Evolutionary conservation across 768 basidiomycete genomes (phyloP).

Genomic region (Galerina marginata): DNA sequence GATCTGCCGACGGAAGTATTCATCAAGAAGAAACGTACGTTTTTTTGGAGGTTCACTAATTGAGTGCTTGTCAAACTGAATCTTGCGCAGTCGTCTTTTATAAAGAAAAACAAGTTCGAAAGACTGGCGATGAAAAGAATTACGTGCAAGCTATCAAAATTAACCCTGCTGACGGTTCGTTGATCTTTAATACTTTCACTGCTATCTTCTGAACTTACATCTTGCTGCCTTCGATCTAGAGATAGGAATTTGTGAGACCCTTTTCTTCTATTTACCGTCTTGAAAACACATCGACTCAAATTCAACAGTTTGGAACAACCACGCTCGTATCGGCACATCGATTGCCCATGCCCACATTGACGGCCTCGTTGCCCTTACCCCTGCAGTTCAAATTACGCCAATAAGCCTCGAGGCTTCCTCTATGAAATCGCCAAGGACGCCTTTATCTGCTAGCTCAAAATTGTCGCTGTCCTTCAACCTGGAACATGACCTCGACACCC

Average conservation of each 20-base stretch:
- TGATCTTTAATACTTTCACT: not conserved
- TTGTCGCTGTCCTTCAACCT: slow-evolving; percentile 20
- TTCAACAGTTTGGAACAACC: slow-evolving; percentile 76
- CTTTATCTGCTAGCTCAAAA: slow-evolving; percentile 28
- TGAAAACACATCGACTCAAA: not conserved
- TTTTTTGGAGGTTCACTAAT: not conserved
- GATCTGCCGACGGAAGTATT: slow-evolving; percentile 77
- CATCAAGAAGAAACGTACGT: slow-evolving; percentile 76
- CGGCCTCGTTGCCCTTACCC: slow-evolving; percentile 56
- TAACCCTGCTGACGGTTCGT: slow-evolving; percentile 71
- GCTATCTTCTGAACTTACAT: not conserved
- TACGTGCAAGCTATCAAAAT: slow-evolving; percentile 66
- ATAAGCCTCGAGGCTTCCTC: slow-evolving; percentile 9
- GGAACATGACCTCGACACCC: slow-evolving; percentile 60
- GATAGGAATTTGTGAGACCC: slow-evolving; percentile 67
- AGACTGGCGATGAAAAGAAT: slow-evolving; percentile 54
- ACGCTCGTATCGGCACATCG: slow-evolving; percentile 58
- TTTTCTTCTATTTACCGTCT: not conserved
- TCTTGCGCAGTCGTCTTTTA: slow-evolving; percentile 68
- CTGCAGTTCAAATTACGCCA: slow-evolving; percentile 26
- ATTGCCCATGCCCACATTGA: slow-evolving; percentile 65
- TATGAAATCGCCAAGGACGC: not conserved
- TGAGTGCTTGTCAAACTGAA: not conserved
- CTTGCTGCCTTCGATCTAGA: slow-evolving; percentile 42
- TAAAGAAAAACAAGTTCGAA: slow-evolving; percentile 64